These are phyloP conservation scores for Colletotrichum sp. DNA, from an alignment of 2,329 filamentous ascomycete species.

Conservation along the genomic window DNA sequence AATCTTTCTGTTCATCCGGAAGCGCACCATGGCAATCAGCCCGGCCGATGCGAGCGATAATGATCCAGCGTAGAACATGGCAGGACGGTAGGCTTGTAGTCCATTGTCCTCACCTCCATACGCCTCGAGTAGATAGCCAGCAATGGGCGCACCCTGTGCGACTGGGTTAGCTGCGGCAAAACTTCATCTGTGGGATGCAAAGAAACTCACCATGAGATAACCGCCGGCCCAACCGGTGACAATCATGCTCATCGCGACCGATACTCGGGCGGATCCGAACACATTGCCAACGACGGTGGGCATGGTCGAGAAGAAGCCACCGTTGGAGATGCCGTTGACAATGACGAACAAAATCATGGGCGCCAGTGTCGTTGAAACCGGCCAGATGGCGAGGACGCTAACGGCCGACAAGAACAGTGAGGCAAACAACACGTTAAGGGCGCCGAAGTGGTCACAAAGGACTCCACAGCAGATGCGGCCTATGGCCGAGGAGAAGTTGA, in stretches of 20 bases:
- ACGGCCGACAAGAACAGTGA: slow-evolving; percentile 57
- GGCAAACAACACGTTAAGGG: slow-evolving; percentile 59
- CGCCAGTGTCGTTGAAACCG: slow-evolving; percentile 57
- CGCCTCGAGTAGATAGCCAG: slow-evolving; percentile 62
- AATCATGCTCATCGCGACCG: slow-evolving; percentile 66
- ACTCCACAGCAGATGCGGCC: slow-evolving; percentile 61
- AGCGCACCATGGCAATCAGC: slow-evolving; percentile 46
- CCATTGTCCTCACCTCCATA: slow-evolving; percentile 56
- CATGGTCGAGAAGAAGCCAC: slow-evolving; percentile 68
- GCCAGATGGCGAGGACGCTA: slow-evolving; percentile 68
- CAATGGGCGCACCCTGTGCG: slow-evolving; percentile 57
- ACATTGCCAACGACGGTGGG: slow-evolving; percentile 66
- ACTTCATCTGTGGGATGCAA: not conserved
- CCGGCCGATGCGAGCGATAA: slow-evolving; percentile 51
- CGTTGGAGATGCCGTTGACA: slow-evolving; percentile 65
- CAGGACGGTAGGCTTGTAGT: slow-evolving; percentile 60
- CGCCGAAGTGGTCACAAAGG: slow-evolving; percentile 57
- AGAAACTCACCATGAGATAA: slow-evolving; percentile 61
- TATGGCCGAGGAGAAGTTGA: slow-evolving; percentile 65
- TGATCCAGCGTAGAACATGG: slow-evolving; percentile 66
- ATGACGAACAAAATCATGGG: slow-evolving; percentile 62
- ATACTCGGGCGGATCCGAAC: slow-evolving; percentile 59
- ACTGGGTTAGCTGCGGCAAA: not conserved
- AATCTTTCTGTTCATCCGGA: slow-evolving; percentile 44
- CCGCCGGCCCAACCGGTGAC: slow-evolving; percentile 66